phyloP scores from a whole-genome alignment of 345 rosid species.

The Anastatica hierochuntica region DNA sequence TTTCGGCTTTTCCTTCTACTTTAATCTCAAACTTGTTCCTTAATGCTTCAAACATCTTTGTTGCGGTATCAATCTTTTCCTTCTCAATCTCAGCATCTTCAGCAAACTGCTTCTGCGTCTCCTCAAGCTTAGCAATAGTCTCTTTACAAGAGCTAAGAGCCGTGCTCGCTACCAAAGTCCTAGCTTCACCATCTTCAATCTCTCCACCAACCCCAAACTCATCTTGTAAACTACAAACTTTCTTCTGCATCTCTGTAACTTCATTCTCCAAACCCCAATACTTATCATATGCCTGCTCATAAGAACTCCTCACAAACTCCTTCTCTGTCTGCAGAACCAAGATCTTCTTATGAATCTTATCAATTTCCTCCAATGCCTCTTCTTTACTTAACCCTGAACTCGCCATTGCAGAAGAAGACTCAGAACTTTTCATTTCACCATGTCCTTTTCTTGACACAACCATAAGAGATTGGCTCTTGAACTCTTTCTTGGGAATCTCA shows the following conservation, averaged over 20 bases:
- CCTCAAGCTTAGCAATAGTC: constrained; percentile 46
- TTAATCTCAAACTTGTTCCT: constrained; percentile 28
- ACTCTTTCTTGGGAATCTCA: constrained; percentile 28
- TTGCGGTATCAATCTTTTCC: constrained; percentile 35
- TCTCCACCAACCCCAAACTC: constrained; percentile 50
- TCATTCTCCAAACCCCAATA: constrained; percentile 45
- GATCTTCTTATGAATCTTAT: constrained; percentile 59
- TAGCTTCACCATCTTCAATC: constrained; percentile 67
- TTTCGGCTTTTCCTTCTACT: constrained; percentile 9
- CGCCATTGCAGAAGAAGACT: constrained; percentile 8
- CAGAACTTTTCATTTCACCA: constrained; percentile 15
- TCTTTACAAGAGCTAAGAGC: constrained; percentile 74
- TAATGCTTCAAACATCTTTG: constrained; percentile 33
- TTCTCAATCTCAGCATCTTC: constrained; percentile 43
- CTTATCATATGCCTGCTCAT: constrained; percentile 35
- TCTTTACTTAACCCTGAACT: constrained; percentile 45
- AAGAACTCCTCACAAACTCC: constrained; percentile 60
- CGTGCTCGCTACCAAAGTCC: constrained; percentile 55
- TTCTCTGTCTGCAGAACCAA: constrained; percentile 61
- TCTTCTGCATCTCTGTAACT: constrained; percentile 47
- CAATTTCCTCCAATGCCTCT: constrained; percentile 53
- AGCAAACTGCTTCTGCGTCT: constrained; percentile 39
- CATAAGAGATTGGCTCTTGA: constrained; percentile 30
- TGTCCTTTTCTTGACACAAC: constrained; percentile 23
- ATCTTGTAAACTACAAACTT: constrained; percentile 49